These are phyloP conservation scores for Anethum foeniculum DNA, from an alignment of 140 eudicot genomes.

Conservation along the genomic window DNA sequence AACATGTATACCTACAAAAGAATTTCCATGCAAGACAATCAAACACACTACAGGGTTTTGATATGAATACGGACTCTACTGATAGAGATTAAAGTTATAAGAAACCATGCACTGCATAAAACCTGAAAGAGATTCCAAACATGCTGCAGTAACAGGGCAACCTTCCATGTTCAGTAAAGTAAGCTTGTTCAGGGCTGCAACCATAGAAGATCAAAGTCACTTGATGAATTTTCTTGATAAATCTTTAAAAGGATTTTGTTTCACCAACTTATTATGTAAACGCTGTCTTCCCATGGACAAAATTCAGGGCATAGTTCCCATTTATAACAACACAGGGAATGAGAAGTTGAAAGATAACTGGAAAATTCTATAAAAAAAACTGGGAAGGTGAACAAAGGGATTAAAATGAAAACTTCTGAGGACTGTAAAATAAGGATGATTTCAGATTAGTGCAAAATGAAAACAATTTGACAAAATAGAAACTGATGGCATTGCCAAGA, in stretches of 20 bases:
- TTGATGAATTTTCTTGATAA: background rate
- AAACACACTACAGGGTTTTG: background rate
- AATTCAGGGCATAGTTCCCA: background rate
- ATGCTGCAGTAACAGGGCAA: constrained; percentile 78
- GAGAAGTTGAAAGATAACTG: background rate
- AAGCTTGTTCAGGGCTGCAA: constrained; percentile 66
- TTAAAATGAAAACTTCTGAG: background rate
- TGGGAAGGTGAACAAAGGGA: background rate
- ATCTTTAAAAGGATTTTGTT: background rate
- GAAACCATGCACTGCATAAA: background rate
- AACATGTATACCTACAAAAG: background rate
- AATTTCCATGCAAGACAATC: background rate
- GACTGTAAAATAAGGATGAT: background rate
- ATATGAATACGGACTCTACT: background rate
- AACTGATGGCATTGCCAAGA: background rate
- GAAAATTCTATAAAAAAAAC: background rate
- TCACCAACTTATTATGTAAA: background rate
- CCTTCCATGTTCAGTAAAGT: constrained; percentile 78
- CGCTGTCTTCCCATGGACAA: background rate
- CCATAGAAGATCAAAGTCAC: background rate
- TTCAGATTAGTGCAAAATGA: background rate
- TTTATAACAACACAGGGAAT: background rate
- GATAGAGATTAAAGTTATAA: background rate
- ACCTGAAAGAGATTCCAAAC: constrained; percentile 87
- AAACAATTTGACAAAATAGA: background rate